phyloP scores from a whole-genome alignment of 345 rosid genomes.

The Moricandia moricandioides region DNA sequence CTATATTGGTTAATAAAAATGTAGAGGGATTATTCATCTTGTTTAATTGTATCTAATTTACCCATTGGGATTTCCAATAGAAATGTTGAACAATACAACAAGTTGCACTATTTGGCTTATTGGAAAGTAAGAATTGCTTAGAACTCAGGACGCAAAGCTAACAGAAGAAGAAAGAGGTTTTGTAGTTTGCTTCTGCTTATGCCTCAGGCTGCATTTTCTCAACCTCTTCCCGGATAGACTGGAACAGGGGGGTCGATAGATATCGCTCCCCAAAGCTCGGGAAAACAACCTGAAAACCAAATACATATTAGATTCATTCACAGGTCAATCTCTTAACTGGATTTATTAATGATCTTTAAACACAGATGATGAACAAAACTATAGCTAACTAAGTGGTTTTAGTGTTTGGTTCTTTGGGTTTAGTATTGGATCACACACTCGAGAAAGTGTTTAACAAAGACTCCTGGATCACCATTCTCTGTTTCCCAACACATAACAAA shows the following conservation, averaged over 20 bases:
- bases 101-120: conserved; percentile 5
- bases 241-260: conserved; percentile 79
- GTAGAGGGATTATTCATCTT: background rate
- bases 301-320: background rate
- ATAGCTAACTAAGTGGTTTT: background rate
- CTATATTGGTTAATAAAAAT: background rate
- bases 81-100: conserved; percentile 9
- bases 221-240: conserved; percentile 82
- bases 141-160: conserved; percentile 1
- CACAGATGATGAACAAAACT: background rate
- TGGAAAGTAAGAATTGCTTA: conserved; percentile 5
- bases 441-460: too few relatives aligned
- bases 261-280: conserved; percentile 97
- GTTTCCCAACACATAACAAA: background rate
- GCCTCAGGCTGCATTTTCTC: conserved; percentile 76
- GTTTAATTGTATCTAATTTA: background rate
- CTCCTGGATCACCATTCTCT: background rate
- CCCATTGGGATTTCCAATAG: background rate
- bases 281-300: conserved; percentile 66
- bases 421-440: background rate
- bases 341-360: background rate
- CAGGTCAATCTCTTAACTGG: background rate
- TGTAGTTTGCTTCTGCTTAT: conserved; percentile 24
- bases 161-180: background rate
- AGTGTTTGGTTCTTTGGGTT: background rate